Conservation (phyloP, 2,329 filamentous ascomycete genomes). For the Acephala macrosclerotiorum region DNA sequence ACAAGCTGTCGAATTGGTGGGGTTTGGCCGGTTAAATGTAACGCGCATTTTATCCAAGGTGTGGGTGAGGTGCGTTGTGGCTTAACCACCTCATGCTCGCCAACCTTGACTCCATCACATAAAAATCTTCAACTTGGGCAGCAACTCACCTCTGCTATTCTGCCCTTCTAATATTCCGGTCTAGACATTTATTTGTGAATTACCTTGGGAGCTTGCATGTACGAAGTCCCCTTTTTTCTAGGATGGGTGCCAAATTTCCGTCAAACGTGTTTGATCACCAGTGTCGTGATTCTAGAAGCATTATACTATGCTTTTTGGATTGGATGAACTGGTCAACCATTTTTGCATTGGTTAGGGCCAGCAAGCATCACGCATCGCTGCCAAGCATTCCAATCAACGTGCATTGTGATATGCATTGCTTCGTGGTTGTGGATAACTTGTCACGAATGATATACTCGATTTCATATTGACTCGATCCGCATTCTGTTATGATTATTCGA, state of each 20-base stretch:
- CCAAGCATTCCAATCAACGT: background rate
- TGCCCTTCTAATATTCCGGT: background rate
- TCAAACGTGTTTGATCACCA: too few relatives aligned
- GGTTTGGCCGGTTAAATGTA: background rate
- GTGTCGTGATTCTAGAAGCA: too few relatives aligned
- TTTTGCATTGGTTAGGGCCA: background rate
- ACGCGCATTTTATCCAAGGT: background rate
- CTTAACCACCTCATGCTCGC: background rate
- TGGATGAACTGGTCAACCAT: constrained; percentile 1
- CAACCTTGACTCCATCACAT: background rate
- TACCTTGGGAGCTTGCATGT: background rate
- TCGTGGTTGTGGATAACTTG: background rate
- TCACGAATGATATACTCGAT: background rate
- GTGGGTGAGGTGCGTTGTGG: background rate
- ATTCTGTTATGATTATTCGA: background rate
- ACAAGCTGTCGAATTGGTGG: background rate
- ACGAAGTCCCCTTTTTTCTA: background rate
- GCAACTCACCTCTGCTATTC: background rate
- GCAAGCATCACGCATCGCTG: background rate
- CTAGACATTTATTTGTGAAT: background rate
- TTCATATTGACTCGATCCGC: constrained; percentile 3
- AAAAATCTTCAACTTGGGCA: background rate
- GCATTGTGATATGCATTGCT: constrained; percentile 3
- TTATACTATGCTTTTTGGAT: background rate
- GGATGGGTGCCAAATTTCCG: background rate